Conservation (phyloP, 2,329 filamentous ascomycete species). For the Claviceps humidiphila region DNA sequence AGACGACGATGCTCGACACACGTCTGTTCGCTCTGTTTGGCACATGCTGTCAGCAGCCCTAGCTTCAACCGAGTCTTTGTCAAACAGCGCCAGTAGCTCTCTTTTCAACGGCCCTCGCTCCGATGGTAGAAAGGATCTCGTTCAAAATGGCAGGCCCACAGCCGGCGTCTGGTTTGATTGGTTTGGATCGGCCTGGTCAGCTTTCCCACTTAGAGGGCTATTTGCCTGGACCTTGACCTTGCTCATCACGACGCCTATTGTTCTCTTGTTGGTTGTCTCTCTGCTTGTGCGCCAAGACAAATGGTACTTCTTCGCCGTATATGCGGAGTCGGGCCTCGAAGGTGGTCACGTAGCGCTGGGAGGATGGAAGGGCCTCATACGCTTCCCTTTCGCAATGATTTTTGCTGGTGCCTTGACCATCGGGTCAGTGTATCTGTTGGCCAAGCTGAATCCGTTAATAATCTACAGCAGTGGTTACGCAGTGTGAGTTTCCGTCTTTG, state of each 20-base stretch:
- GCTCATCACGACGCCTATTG: conserved; percentile 64
- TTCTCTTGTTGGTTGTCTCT: conserved; percentile 56
- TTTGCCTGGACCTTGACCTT: conserved; percentile 81
- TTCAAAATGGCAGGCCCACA: conserved; percentile 52
- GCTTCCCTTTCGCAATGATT: conserved; percentile 64
- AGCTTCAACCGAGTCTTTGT: conserved; percentile 58
- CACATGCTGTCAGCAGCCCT: conserved; percentile 87
- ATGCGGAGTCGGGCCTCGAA: conserved; percentile 39
- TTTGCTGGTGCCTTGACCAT: conserved; percentile 57
- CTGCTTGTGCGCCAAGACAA: conserved; percentile 60
- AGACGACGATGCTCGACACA: conserved; percentile 73
- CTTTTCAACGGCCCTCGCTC: conserved; percentile 49
- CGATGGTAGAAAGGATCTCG: conserved; percentile 44
- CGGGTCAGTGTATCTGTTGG: conserved; percentile 59
- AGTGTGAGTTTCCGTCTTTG: conserved; percentile 33
- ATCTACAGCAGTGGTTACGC: conserved; percentile 82
- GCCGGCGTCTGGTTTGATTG: conserved; percentile 88
- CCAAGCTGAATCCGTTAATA: conserved; percentile 78
- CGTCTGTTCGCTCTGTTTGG: conserved; percentile 62
- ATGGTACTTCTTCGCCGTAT: conserved; percentile 73
- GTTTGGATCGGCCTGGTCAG: conserved; percentile 65
- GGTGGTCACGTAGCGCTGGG: conserved; percentile 51
- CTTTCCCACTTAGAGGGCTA: conserved; percentile 68
- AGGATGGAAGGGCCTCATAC: conserved; percentile 71
- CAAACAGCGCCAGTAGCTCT: conserved; percentile 47